Base-by-base conservation (phyloP, 257 asterid genomes). In the Solanum habrochaites region DNA sequence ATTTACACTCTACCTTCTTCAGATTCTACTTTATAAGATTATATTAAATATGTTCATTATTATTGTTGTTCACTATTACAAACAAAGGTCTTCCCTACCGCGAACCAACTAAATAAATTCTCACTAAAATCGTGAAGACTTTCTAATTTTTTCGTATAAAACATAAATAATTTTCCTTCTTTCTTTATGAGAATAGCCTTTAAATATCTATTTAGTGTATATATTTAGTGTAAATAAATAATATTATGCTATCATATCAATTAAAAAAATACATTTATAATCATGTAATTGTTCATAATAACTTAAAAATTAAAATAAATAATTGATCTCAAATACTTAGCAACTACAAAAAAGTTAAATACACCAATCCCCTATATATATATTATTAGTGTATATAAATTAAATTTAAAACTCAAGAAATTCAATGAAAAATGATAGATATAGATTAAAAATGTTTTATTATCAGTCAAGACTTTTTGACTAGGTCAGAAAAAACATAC, bases 1-100 rank as follows among this genome's bases (percentile, higher is more conserved):
- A 0, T 4, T 2, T 11, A 0, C 7, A 0, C 2, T n/a, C 1
- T 64, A 64, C 7, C 4, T 10, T n/a, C 8, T 64, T n/a, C 29
- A 11, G 18, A 64, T 5, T n/a, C 2, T 11, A 64, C 4, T 64
- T 64, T 64, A 5, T 62, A 10, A 62, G 1, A 62, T 1, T n/a
- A 62, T 0, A n/a, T 7, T 62, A 11, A 56, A 56, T 56, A 20
- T 56, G 1, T 56, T 56, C 7, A 8, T 56, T 56, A 7, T 56
- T 56, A 1, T 8, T 56, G 11, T 56, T 56, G 66, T 20, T 56
- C 12, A 20, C 11, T 56, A 20, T 56, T 56, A 56, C 25, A 56
- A 56, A 56, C 0, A 56, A 8, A 56, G 11, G 3, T 8, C 0
- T 56, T 56, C 2, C 2, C n/a, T 56, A 7, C 0, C 4, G n/a